Percentiles rank a stretch among this genome's conserved stretches.
These are phyloP conservation scores for Leccinum fibrillosum DNA, from an alignment of 768 basidiomycete species.

Conservation along the genomic window DNA sequence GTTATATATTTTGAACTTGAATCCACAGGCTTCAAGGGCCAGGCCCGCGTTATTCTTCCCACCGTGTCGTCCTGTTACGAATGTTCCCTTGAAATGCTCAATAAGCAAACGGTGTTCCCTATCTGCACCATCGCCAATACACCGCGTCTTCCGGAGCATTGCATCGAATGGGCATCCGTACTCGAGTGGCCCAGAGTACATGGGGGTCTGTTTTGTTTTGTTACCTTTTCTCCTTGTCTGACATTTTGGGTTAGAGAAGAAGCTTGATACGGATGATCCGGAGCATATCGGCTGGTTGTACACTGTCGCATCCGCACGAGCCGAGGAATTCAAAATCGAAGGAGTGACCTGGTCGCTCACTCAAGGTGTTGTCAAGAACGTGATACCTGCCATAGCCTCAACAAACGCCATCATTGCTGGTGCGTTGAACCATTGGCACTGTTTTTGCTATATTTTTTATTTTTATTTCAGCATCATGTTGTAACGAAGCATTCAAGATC, in stretches of 20 bases:
- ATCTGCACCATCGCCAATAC: slow-evolving; percentile 99
- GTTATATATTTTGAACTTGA: neutral
- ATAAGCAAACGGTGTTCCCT: slow-evolving; percentile 94
- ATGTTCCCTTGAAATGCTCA: slow-evolving; percentile 97
- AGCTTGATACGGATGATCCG: slow-evolving; percentile 95
- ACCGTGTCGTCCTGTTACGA: slow-evolving; percentile 96
- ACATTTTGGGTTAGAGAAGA: slow-evolving; percentile 57
- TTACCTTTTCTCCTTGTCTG: neutral
- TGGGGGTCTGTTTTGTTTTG: slow-evolving; percentile 53
- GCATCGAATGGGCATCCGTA: slow-evolving; percentile 99
- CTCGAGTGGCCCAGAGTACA: slow-evolving; percentile 96
- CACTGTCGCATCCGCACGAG: slow-evolving; percentile 73
- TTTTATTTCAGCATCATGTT: slow-evolving; percentile 73
- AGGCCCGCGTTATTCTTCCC: slow-evolving; percentile 94
- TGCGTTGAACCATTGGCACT: slow-evolving; percentile 29
- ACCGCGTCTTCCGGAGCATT: slow-evolving; percentile 95
- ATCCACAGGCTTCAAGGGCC: slow-evolving; percentile 89
- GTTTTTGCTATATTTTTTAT: neutral
- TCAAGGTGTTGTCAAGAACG: slow-evolving; percentile 99
- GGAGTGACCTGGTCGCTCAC: slow-evolving; percentile 98
- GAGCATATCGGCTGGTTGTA: slow-evolving; percentile 96
- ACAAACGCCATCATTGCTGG: slow-evolving; percentile 99
- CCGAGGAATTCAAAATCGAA: slow-evolving; percentile 94
- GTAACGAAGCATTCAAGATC: slow-evolving; percentile 99
- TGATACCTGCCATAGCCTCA: slow-evolving; percentile 97